Percentiles rank a stretch among this genome's conserved stretches.
Evolutionary conservation across 805 yeast genomes (phyloP).

Genomic region (Schizosaccharomyces japonicus): DNA sequence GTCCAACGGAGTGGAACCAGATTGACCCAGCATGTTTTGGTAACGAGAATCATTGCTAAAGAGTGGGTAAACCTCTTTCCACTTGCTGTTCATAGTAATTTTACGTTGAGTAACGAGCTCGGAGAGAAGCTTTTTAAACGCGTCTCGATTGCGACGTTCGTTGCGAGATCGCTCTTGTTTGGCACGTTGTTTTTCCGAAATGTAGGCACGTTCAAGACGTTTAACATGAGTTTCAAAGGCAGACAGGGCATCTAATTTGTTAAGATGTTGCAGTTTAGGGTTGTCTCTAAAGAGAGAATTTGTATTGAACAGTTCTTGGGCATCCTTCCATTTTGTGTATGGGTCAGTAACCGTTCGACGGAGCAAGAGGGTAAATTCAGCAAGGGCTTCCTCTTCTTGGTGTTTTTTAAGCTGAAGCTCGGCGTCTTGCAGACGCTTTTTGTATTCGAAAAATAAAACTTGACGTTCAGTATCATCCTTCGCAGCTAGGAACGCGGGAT

Average conservation of each 20-base stretch:
- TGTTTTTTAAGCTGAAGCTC: slow-evolving; percentile 8
- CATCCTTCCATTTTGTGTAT: slow-evolving; percentile 20
- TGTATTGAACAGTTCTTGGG: slow-evolving; percentile 13
- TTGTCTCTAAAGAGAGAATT: slow-evolving; percentile 10
- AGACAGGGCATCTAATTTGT: slow-evolving; percentile 34
- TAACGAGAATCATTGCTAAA: slow-evolving; percentile 36
- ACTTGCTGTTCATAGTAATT: slow-evolving; percentile 29
- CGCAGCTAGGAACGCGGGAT: slow-evolving; percentile 2
- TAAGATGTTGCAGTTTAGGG: slow-evolving; percentile 15
- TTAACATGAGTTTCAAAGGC: slow-evolving; percentile 23
- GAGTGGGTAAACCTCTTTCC: slow-evolving; percentile 30
- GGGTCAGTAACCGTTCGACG: slow-evolving; percentile 10
- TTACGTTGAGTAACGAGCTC: slow-evolving; percentile 16
- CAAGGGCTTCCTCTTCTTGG: slow-evolving; percentile 12
- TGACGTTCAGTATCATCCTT: not conserved
- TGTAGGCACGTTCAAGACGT: slow-evolving; percentile 15
- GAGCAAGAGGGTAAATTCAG: slow-evolving; percentile 8
- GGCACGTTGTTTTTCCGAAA: slow-evolving; percentile 12
- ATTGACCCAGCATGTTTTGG: slow-evolving; percentile 39
- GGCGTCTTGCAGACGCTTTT: not conserved
- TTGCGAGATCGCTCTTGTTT: slow-evolving; percentile 24
- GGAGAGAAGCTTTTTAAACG: slow-evolving; percentile 26
- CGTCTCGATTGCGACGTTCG: slow-evolving; percentile 46
- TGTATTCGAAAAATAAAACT: not conserved
- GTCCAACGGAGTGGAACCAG: slow-evolving; percentile 58